Conservation (phyloP, 805 yeast species). For the Yarrowia divulgata region DNA sequence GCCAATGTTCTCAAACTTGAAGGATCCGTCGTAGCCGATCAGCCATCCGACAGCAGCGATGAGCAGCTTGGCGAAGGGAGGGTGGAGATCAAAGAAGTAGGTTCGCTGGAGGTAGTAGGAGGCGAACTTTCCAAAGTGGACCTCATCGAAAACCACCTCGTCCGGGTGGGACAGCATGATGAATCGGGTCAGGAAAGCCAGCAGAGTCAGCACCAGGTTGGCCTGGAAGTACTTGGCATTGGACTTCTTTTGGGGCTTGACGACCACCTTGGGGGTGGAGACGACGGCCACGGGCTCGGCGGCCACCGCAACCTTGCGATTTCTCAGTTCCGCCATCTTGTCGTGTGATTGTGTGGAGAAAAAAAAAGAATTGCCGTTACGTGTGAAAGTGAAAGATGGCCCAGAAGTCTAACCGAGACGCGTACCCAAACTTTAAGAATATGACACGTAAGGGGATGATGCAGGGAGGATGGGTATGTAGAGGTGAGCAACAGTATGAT, state of each 20-base stretch:
- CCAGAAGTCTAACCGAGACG: slow-evolving; percentile 5
- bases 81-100: slow-evolving; percentile 95
- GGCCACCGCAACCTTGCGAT: slow-evolving; percentile 10
- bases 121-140: slow-evolving; percentile 62
- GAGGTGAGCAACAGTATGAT: too few species aligned
- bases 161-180: slow-evolving; percentile 74
- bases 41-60: slow-evolving; percentile 91
- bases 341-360: neutral
- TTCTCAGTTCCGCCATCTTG: slow-evolving; percentile 36
- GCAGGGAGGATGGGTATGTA: neutral
- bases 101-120: slow-evolving; percentile 78
- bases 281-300: neutral
- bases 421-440: slow-evolving; percentile 5
- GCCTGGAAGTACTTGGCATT: slow-evolving; percentile 15
- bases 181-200: slow-evolving; percentile 77
- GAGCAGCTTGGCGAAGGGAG: slow-evolving; percentile 94
- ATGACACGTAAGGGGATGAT: slow-evolving; percentile 1
- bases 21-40: slow-evolving; percentile 88
- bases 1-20: slow-evolving; percentile 91
- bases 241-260: neutral
- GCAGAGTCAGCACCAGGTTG: slow-evolving; percentile 58
- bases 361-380: neutral
- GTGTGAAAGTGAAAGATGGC: neutral
- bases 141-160: slow-evolving; percentile 71
- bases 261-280: neutral